phyloP scores from a whole-genome alignment of 192 early-diverging fungal species.

The Gonapodya prolifera region DNA sequence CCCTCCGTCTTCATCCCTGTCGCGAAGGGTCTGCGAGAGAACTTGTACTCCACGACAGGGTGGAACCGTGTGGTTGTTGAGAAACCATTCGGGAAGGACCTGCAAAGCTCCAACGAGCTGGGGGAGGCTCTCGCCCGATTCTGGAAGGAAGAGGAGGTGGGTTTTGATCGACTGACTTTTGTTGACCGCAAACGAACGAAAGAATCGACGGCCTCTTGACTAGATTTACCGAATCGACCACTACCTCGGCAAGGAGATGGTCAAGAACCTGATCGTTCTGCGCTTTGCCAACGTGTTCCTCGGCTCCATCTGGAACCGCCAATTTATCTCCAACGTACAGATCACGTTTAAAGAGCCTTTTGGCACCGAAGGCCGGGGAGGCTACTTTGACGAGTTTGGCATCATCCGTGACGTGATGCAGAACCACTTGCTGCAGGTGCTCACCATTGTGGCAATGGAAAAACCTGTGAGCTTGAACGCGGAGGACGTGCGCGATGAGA shows the following conservation, averaged over 20 bases:
- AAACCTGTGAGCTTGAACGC: constrained; percentile 71
- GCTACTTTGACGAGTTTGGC: constrained; percentile 98
- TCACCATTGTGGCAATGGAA: constrained; percentile 92
- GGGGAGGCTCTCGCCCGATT: constrained; percentile 53
- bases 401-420: constrained; percentile 88
- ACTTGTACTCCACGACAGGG: constrained; percentile 50
- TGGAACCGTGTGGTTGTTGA: constrained; percentile 86
- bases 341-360: constrained; percentile 98
- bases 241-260: constrained; percentile 99
- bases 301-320: constrained; percentile 80
- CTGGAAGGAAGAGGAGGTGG: constrained; percentile 84
- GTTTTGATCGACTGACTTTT: no score
- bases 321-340: constrained; percentile 82
- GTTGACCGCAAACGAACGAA: no score
- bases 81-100: constrained; percentile 95
- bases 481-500: constrained; percentile 92
- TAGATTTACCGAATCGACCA: constrained; percentile 97
- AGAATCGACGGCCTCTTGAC: no score
- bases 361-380: constrained; percentile 93
- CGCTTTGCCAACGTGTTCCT: constrained; percentile 93
- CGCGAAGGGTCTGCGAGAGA: constrained; percentile 51
- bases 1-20: constrained; percentile 90
- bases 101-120: constrained; percentile 65
- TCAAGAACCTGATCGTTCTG: constrained; percentile 89
- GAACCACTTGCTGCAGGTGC: constrained; percentile 81